Evolutionary conservation across 2,329 filamentous ascomycete species (phyloP).

Genomic region (Colletotrichum lupini): DNA sequence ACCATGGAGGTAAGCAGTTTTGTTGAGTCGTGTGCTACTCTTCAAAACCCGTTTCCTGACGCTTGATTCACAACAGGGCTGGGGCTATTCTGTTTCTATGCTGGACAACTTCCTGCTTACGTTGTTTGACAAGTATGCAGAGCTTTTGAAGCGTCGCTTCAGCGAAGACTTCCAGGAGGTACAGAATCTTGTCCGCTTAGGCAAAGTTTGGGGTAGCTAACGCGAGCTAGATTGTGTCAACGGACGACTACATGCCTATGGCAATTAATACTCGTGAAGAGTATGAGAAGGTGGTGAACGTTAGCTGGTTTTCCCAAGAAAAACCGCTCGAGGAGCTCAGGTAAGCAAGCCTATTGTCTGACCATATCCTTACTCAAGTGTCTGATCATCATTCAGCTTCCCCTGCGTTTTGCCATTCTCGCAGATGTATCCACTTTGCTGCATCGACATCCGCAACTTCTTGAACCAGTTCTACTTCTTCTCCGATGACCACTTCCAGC

Average conservation of each 20-base stretch:
- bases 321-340: slow-evolving; percentile 79
- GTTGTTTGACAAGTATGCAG: slow-evolving; percentile 93
- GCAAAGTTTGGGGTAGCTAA: slow-evolving; percentile 32
- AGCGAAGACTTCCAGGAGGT: slow-evolving; percentile 96
- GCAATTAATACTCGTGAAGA: slow-evolving; percentile 90
- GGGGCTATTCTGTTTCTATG: slow-evolving; percentile 85
- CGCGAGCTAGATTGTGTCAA: slow-evolving; percentile 73
- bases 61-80: slow-evolving; percentile 67
- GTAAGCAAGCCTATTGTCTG: slow-evolving; percentile 54
- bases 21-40: neutral
- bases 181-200: slow-evolving; percentile 30
- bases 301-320: slow-evolving; percentile 95
- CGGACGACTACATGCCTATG: slow-evolving; percentile 99
- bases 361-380: neutral
- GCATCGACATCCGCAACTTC: slow-evolving; percentile 98
- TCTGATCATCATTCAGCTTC: slow-evolving; percentile 67
- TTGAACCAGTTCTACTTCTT: slow-evolving; percentile 99
- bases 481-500: slow-evolving; percentile 94
- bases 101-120: slow-evolving; percentile 88
- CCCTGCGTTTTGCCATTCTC: slow-evolving; percentile 97
- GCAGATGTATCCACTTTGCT: slow-evolving; percentile 98
- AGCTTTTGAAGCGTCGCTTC: slow-evolving; percentile 89
- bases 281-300: slow-evolving; percentile 94
- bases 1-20: slow-evolving; percentile 84
- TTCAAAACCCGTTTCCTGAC: neutral